Percentiles rank a stretch among this genome's conserved stretches.
phyloP scores from a whole-genome alignment of 129 eudicot species.

The Heracleum sosnowskyi region DNA sequence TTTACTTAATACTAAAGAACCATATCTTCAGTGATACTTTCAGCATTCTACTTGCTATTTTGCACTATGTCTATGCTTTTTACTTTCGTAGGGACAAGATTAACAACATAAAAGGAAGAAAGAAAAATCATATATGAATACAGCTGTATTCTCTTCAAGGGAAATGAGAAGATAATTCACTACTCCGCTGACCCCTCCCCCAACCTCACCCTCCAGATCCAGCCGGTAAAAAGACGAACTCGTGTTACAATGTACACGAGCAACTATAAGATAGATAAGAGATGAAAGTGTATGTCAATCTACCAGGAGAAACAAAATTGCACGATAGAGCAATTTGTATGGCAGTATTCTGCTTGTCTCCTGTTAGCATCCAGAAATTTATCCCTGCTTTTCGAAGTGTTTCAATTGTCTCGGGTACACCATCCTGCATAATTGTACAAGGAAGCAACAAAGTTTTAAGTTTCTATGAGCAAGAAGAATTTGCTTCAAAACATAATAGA shows the following conservation, averaged over 20 bases:
- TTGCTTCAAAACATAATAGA: not conserved
- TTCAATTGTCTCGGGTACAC: slow-evolving; percentile 91
- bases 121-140: not conserved
- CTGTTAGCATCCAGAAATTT: slow-evolving; percentile 98
- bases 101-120: not conserved
- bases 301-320: slow-evolving; percentile 93
- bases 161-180: not conserved
- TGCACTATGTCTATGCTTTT: not conserved
- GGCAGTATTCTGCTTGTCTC: slow-evolving; percentile 94
- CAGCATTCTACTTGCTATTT: not conserved
- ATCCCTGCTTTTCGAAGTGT: slow-evolving; percentile 94
- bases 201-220: not conserved
- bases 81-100: not conserved
- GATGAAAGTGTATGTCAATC: not conserved
- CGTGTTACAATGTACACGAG: not conserved
- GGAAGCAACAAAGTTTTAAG: slow-evolving; percentile 8
- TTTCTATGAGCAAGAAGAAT: slow-evolving; percentile 5
- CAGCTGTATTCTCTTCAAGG: not conserved
- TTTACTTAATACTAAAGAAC: not conserved
- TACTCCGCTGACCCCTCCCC: not conserved
- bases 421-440: slow-evolving; percentile 44
- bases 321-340: slow-evolving; percentile 95
- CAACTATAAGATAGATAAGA: not conserved
- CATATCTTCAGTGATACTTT: not conserved
- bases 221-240: not conserved